phyloP scores from a whole-genome alignment of 495 filamentous ascomycete genomes.

The Aspergillus incahuasiensis region DNA sequence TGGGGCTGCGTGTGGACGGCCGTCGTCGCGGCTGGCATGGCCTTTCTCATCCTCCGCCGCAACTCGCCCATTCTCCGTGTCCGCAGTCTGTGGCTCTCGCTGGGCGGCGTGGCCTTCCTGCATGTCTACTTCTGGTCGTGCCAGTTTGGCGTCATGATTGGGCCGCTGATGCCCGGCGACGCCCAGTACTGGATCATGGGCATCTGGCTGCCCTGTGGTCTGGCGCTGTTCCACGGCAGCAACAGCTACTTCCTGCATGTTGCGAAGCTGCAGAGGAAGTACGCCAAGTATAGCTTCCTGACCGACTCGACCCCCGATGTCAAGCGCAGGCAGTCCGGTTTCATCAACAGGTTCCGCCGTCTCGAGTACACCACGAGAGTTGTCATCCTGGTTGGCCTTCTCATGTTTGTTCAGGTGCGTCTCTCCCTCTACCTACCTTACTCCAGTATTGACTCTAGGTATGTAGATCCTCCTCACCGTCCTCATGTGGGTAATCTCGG shows the following conservation, averaged over 20 bases:
- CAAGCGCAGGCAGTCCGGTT: conserved; percentile 9
- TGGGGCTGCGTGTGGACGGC: conserved; percentile 50
- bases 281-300: conserved; percentile 14
- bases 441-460: neutral
- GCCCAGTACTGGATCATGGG: conserved; percentile 73
- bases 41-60: conserved; percentile 52
- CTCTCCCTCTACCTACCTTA: neutral
- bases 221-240: conserved; percentile 67
- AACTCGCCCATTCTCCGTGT: conserved; percentile 56
- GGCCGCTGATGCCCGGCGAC: conserved; percentile 53
- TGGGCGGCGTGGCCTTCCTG: conserved; percentile 54
- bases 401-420: conserved; percentile 26
- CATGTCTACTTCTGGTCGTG: conserved; percentile 60
- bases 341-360: conserved; percentile 25
- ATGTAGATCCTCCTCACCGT: conserved; percentile 54
- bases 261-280: conserved; percentile 42
- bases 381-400: conserved; percentile 26
- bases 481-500: conserved; percentile 60
- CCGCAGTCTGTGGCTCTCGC: conserved; percentile 55
- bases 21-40: conserved; percentile 47
- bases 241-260: conserved; percentile 63
- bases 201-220: conserved; percentile 62
- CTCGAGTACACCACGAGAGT: conserved; percentile 27
- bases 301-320: conserved; percentile 1
- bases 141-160: conserved; percentile 57